Conservation (phyloP, 1,284 basidiomycete species). For the Butyriboletus appendiculatus region DNA sequence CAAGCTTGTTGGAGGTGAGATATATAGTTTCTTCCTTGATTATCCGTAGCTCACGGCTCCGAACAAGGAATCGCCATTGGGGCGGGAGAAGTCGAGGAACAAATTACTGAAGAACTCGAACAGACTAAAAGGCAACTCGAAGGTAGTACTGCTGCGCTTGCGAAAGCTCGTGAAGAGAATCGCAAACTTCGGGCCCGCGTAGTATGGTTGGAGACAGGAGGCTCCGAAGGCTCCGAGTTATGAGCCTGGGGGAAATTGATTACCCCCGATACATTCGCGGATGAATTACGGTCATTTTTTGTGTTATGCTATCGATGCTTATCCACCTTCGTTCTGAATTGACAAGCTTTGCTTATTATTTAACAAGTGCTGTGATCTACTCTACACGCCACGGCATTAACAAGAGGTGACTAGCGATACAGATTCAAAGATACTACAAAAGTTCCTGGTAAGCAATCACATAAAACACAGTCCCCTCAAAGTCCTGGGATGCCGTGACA, state of each 20-base stretch:
- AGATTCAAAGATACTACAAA: slow-evolving; percentile 4
- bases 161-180: slow-evolving; percentile 40
- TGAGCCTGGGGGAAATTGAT: slow-evolving; percentile 24
- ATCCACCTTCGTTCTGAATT: slow-evolving; percentile 14
- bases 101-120: slow-evolving; percentile 47
- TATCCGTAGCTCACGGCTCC: slow-evolving; percentile 5
- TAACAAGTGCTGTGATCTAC: slow-evolving; percentile 8
- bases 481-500: not conserved
- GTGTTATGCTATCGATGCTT: slow-evolving; percentile 8
- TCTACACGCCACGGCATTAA: slow-evolving; percentile 1
- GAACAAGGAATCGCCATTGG: slow-evolving; percentile 67
- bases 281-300: slow-evolving; percentile 4
- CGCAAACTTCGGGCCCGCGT: slow-evolving; percentile 36
- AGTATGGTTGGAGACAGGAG: slow-evolving; percentile 37
- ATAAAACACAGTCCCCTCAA: not conserved
- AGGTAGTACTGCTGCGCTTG: slow-evolving; percentile 39
- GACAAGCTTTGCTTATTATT: slow-evolving; percentile 6
- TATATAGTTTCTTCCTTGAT: not conserved
- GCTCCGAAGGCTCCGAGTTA: slow-evolving; percentile 36
- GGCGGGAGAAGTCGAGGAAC: slow-evolving; percentile 68
- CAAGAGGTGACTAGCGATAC: slow-evolving; percentile 22
- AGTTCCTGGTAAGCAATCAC: not conserved
- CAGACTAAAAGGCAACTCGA: slow-evolving; percentile 50
- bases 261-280: slow-evolving; percentile 10
- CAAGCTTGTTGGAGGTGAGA: slow-evolving; percentile 72